Conservation (phyloP, 805 yeast species). For the Starmerella apis region DNA sequence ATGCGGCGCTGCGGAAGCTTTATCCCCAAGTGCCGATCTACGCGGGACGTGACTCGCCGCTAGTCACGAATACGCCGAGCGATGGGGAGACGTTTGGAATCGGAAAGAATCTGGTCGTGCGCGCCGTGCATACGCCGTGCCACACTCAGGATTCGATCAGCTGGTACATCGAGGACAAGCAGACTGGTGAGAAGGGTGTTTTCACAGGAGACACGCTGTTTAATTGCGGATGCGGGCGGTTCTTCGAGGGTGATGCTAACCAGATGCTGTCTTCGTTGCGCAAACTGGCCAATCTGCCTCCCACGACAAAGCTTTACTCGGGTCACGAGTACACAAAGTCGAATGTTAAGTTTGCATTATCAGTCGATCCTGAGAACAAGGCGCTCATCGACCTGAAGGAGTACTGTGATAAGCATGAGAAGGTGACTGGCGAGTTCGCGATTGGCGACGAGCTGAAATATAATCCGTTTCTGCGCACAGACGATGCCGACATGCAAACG, state of each 20-base stretch:
- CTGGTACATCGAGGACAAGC: slow-evolving; percentile 59
- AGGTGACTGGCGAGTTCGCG: slow-evolving; percentile 79
- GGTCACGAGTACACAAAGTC: slow-evolving; percentile 93
- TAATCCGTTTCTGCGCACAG: slow-evolving; percentile 82
- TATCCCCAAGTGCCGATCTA: slow-evolving; percentile 52
- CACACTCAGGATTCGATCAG: slow-evolving; percentile 96
- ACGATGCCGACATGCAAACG: slow-evolving; percentile 50
- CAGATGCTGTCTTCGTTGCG: slow-evolving; percentile 72
- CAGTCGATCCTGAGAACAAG: slow-evolving; percentile 41
- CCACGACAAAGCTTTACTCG: slow-evolving; percentile 66
- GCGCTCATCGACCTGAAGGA: slow-evolving; percentile 47
- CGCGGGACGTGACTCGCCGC: slow-evolving; percentile 75
- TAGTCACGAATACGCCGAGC: slow-evolving; percentile 59
- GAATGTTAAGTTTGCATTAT: slow-evolving; percentile 67
- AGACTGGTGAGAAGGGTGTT: slow-evolving; percentile 57
- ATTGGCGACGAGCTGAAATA: slow-evolving; percentile 66
- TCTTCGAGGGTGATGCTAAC: slow-evolving; percentile 78
- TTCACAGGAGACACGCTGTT: slow-evolving; percentile 95
- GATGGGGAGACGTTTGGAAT: slow-evolving; percentile 51
- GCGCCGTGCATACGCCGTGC: slow-evolving; percentile 91
- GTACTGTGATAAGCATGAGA: slow-evolving; percentile 46
- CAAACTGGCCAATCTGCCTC: slow-evolving; percentile 50
- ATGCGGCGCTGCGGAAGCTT: slow-evolving; percentile 34
- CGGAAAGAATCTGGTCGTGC: slow-evolving; percentile 54
- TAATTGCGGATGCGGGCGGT: slow-evolving; percentile 91